phyloP scores from a whole-genome alignment of 805 yeast genomes.

The Saccharomyces kudriavzevii region DNA sequence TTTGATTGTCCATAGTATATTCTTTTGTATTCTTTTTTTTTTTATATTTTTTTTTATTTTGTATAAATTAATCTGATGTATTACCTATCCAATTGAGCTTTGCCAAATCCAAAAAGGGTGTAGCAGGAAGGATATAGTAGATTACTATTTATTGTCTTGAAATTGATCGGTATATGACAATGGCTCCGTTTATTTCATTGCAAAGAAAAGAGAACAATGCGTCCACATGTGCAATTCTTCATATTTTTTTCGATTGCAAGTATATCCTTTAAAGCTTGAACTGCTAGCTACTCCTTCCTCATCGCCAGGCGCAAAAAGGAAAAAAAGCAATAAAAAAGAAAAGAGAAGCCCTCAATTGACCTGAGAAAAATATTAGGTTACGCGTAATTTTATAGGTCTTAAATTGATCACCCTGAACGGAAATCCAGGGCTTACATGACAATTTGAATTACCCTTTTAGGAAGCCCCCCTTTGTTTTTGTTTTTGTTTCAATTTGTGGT shows the following conservation, averaged over 20 bases:
- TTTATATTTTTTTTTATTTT: background rate
- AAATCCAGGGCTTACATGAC: background rate
- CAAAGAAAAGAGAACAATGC: background rate
- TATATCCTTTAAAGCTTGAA: background rate
- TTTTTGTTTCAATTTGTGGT: background rate
- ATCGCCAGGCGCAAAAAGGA: background rate
- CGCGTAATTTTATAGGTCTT: background rate
- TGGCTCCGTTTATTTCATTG: background rate
- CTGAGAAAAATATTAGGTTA: background rate
- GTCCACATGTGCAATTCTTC: background rate
- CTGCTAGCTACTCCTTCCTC: background rate
- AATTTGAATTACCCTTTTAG: background rate
- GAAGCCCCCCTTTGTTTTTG: background rate
- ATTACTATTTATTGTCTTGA: background rate
- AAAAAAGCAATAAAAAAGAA: background rate
- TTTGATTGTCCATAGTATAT: conserved; percentile 2
- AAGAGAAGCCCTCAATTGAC: background rate
- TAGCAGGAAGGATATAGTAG: background rate
- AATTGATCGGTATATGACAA: background rate
- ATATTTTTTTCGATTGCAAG: background rate
- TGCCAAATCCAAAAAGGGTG: background rate
- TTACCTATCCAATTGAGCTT: background rate
- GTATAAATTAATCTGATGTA: background rate
- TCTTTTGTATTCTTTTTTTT: conserved; percentile 7
- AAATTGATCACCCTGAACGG: background rate